phyloP scores from a whole-genome alignment of 208 protist genomes.

The Vickermania ingenoplastis region DNA sequence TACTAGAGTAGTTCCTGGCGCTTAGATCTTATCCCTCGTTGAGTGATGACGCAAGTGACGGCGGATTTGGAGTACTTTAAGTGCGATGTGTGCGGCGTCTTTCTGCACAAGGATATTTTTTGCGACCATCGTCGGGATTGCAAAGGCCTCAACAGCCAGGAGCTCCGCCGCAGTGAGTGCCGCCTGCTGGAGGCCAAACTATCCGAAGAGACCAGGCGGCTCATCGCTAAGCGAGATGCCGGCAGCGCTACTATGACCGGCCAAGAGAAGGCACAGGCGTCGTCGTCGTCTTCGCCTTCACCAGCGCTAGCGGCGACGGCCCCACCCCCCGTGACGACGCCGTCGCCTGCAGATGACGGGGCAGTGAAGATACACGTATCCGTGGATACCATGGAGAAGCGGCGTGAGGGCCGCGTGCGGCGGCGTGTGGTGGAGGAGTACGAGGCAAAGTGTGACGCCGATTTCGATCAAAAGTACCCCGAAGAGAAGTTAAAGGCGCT shows the following conservation, averaged over 20 bases:
- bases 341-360: background rate
- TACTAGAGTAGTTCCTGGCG: slow-evolving; percentile 2
- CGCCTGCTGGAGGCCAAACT: slow-evolving; percentile 20
- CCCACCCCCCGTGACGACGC: too few relatives aligned
- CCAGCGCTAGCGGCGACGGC: too few relatives aligned
- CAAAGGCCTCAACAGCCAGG: slow-evolving; percentile 30
- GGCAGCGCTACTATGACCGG: background rate
- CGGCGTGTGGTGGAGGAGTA: slow-evolving; percentile 27
- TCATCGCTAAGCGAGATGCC: slow-evolving; percentile 6
- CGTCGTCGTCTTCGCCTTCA: too few relatives aligned
- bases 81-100: slow-evolving; percentile 64
- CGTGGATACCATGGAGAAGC: slow-evolving; percentile 13
- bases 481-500: slow-evolving; percentile 21
- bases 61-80: slow-evolving; percentile 72
- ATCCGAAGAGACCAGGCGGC: slow-evolving; percentile 16
- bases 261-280: background rate
- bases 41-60: slow-evolving; percentile 39
- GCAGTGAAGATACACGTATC: background rate
- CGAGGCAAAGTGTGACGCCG: slow-evolving; percentile 19
- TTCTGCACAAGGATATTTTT: slow-evolving; percentile 67
- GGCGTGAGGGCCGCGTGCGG: slow-evolving; percentile 31
- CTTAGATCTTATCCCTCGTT: background rate
- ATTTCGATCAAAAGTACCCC: slow-evolving; percentile 15
- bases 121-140: slow-evolving; percentile 65
- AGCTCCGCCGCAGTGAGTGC: slow-evolving; percentile 46